phyloP scores from a whole-genome alignment of 306 rosid genomes.

The Medicago lupulina region DNA sequence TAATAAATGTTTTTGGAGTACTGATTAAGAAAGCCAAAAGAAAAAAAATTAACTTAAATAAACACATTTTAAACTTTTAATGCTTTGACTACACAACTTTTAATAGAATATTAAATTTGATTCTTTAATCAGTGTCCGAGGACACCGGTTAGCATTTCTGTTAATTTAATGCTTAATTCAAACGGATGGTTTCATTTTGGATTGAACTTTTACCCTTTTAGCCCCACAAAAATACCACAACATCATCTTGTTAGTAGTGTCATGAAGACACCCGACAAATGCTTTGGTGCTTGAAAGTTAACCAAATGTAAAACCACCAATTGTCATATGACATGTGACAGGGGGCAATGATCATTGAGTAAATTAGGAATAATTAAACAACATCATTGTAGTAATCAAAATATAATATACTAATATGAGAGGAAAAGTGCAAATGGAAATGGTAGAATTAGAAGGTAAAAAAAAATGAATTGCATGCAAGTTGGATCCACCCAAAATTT shows the following conservation, averaged over 20 bases:
- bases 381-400: background rate
- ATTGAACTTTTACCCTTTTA: background rate
- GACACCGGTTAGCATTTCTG: no score
- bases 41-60: no score
- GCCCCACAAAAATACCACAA: conserved; percentile 5
- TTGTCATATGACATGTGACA: conserved; percentile 2
- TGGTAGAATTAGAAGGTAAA: background rate
- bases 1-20: no score
- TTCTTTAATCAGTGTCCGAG: no score
- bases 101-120: no score
- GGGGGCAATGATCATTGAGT: background rate
- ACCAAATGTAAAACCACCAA: background rate
- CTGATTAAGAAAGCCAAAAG: no score
- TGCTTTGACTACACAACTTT: no score
- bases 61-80: no score
- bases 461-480: conserved; percentile 17
- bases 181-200: background rate
- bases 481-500: conserved; percentile 3
- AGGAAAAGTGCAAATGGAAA: background rate
- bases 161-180: background rate
- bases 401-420: background rate
- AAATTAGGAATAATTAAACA: background rate
- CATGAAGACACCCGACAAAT: conserved; percentile 13
- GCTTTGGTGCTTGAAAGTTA: background rate
- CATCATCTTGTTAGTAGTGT: conserved; percentile 2